phyloP scores from a whole-genome alignment of 139 green algal species.

The Edaphochlamys debaryana region DNA sequence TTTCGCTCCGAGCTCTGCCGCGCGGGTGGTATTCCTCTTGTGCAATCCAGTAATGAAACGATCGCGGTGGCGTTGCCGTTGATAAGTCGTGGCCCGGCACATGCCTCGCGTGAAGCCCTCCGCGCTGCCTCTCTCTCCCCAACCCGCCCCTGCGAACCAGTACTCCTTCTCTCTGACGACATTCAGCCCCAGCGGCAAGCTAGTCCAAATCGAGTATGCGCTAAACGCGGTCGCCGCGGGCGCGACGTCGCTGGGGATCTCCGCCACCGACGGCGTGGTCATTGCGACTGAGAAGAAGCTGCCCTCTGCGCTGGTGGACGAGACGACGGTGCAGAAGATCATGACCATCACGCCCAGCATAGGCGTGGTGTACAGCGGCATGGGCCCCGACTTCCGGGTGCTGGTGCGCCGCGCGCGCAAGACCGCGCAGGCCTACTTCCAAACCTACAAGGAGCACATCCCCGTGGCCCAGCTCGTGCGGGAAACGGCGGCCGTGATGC shows the following conservation, averaged over 20 bases:
- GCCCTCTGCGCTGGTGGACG: conserved; percentile 89
- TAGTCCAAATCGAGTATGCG: conserved; percentile 99
- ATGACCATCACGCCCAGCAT: conserved; percentile 90
- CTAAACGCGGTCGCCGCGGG: conserved; percentile 93
- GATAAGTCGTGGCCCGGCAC: no score
- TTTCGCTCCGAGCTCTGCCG: no score
- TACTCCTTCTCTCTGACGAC: conserved; percentile 95
- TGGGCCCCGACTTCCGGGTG: conserved; percentile 97
- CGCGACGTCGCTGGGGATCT: conserved; percentile 96
- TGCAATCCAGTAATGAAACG: no score
- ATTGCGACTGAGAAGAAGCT: conserved; percentile 99
- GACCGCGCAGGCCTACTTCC: conserved; percentile 87
- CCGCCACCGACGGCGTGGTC: conserved; percentile 96
- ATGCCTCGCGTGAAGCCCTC: no score
- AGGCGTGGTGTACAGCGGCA: conserved; percentile 97
- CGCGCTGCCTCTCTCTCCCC: no score
- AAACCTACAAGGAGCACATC: conserved; percentile 96
- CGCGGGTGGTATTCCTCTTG: no score
- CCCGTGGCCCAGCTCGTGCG: conserved; percentile 96
- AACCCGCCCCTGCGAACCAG: no score
- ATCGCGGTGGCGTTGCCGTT: no score
- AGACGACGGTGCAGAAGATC: conserved; percentile 95
- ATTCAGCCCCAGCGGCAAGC: conserved; percentile 98
- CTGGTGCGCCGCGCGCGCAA: conserved; percentile 94
- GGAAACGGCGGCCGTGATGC: conserved; percentile 98